Base-by-base conservation (phyloP, 257 asterid species). In the Solanum boliviense region DNA sequence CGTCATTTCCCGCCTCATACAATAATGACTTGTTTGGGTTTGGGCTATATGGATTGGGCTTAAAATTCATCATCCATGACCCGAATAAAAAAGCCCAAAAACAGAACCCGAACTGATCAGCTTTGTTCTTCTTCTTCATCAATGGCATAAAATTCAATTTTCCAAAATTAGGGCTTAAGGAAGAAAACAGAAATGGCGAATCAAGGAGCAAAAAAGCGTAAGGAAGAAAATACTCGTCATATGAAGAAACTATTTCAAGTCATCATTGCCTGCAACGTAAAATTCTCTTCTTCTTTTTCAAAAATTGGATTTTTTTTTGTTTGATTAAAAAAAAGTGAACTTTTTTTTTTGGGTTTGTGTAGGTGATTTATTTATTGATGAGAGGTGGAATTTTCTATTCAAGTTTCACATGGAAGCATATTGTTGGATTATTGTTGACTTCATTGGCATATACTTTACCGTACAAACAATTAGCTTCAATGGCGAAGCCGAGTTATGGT, bases 131-230 rank as follows among this genome's bases (percentile, higher is more conserved):
- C 65, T 13, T 78, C 62, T n/a, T 11, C 21, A 23, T 75, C 83
- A 75, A 76, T 76, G 48, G 18, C 60, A 13, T 76, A 13, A 39
- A 44, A 76, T 39, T 79, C 38, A 25, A 41, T 25, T 9, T 36
- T 23, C 20, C 67, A 79, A 44, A 44, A 15, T 79, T 79, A 79
- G 85, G 85, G 85, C 11, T 44, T 5, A 7, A 44, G 11, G 67
- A 27, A 79, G 85, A 44, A 44, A 44, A 0, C 85, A 46, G n/a
- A 23, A 13, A 97, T 97, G 99, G 99, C 98, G 87, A 95, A 97
- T 90, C 98, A 97, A 91, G 99, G 99, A 48, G 99, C 99, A 48
- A 97, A 97, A 94, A 97, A 97, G 87, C 98, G 99, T 25, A 97
- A 89, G 78, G 99, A 97, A 84, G 98, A 94, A 87, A 97, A 97